Conservation (phyloP, 2,329 filamentous ascomycete genomes). For the Rhinocladiella similis region DNA sequence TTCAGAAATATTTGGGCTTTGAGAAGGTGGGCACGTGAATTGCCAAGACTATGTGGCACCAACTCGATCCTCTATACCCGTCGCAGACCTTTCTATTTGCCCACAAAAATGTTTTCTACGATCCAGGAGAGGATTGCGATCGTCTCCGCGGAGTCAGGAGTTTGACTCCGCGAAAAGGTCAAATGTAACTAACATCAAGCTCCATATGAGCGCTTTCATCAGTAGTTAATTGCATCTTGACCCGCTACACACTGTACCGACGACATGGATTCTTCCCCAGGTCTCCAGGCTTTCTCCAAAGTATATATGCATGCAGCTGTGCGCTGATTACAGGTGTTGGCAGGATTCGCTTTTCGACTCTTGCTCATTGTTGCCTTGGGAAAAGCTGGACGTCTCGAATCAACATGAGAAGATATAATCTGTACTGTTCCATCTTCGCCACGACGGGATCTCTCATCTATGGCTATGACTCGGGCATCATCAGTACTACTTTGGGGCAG, state of each 20-base stretch:
- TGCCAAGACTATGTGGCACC: no score
- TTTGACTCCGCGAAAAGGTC: not conserved
- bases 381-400: not conserved
- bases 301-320: not conserved
- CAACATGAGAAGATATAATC: not conserved
- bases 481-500: constrained; percentile 35
- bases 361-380: no score
- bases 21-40: no score
- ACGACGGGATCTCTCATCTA: constrained; percentile 30
- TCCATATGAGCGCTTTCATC: no score
- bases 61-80: no score
- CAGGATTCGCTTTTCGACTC: no score
- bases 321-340: not conserved
- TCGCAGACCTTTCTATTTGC: no score
- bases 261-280: not conserved
- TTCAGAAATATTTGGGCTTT: no score
- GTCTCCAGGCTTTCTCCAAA: not conserved
- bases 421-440: constrained; percentile 1
- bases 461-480: constrained; percentile 36
- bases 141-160: not conserved
- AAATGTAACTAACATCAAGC: not conserved
- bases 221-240: not conserved
- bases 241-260: not conserved
- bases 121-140: no score
- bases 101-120: no score